phyloP scores from a whole-genome alignment of 2,329 filamentous ascomycete species.

The Acephala macrosclerotiorum region DNA sequence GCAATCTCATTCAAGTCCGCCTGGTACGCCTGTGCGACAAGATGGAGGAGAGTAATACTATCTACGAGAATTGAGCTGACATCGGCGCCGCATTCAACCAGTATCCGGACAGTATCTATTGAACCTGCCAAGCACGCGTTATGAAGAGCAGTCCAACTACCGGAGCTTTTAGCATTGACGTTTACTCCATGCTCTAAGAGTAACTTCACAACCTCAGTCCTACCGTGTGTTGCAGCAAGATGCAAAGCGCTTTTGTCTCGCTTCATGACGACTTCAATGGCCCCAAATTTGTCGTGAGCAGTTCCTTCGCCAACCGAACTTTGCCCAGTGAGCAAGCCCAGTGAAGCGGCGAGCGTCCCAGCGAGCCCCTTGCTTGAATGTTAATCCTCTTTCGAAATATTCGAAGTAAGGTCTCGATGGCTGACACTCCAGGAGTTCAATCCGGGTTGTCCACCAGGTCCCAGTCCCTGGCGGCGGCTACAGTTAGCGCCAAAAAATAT shows the following conservation, averaged over 20 bases:
- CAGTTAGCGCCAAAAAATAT: too few species aligned
- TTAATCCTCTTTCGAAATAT: too few species aligned
- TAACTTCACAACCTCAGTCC: slow-evolving; percentile 38
- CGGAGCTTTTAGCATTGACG: slow-evolving; percentile 30
- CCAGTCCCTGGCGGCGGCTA: too few species aligned
- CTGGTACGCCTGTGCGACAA: slow-evolving; percentile 37
- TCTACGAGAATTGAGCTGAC: slow-evolving; percentile 38
- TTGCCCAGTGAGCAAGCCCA: slow-evolving; percentile 41
- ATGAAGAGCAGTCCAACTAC: slow-evolving; percentile 37
- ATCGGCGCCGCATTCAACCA: slow-evolving; percentile 34
- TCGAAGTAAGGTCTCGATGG: too few species aligned
- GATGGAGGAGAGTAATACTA: slow-evolving; percentile 36
- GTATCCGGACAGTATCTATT: slow-evolving; percentile 33
- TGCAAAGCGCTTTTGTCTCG: slow-evolving; percentile 37
- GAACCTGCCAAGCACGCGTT: slow-evolving; percentile 35
- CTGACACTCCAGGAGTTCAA: slow-evolving; percentile 30
- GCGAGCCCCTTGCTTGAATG: too few species aligned
- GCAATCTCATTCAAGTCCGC: too few species aligned
- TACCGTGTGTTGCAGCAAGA: slow-evolving; percentile 31
- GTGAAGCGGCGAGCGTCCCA: slow-evolving; percentile 32
- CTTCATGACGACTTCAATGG: too few species aligned
- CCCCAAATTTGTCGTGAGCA: slow-evolving; percentile 35
- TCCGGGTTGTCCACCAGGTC: too few species aligned
- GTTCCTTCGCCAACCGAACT: slow-evolving; percentile 30
- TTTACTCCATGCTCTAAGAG: slow-evolving; percentile 33